These are phyloP conservation scores for Fusarium sp. DNA, from an alignment of 2,329 filamentous ascomycete species.

Conservation along the genomic window DNA sequence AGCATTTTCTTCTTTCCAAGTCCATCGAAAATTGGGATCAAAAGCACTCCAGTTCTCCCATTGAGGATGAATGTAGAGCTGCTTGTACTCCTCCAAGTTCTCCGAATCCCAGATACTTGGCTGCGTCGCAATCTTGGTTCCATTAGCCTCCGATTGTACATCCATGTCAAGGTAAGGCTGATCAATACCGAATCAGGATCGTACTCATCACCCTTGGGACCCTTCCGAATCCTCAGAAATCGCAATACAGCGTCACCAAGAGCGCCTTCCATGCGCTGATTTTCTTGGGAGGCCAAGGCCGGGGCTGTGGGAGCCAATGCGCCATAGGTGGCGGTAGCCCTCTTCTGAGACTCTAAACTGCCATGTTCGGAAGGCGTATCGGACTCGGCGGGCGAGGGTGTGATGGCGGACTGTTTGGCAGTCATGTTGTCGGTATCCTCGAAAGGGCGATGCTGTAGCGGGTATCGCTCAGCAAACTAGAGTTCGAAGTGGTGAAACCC, in stretches of 20 bases:
- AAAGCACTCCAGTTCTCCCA: conserved; percentile 53
- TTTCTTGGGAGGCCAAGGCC: conserved; percentile 44
- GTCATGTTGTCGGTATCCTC: conserved; percentile 2
- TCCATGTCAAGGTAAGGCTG: not conserved
- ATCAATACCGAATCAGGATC: conserved; percentile 42
- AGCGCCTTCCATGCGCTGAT: conserved; percentile 47
- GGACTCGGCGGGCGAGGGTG: not conserved
- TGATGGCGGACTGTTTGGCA: not conserved
- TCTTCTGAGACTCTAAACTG: not conserved
- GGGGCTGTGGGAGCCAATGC: not conserved
- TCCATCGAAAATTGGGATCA: conserved; percentile 52
- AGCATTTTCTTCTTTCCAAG: conserved; percentile 50
- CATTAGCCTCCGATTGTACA: conserved; percentile 22
- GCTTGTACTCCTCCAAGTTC: conserved; percentile 51
- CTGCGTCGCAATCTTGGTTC: conserved; percentile 49
- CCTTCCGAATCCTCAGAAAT: conserved; percentile 50
- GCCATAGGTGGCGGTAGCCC: not conserved
- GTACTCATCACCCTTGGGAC: conserved; percentile 40
- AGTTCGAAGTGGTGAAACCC: too few species aligned
- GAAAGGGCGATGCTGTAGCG: not conserved
- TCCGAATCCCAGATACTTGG: conserved; percentile 54
- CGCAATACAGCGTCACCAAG: conserved; percentile 50
- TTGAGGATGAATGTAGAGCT: conserved; percentile 50
- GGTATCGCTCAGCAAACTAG: too few species aligned
- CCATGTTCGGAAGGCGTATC: conserved; percentile 6